Evolutionary conservation across 768 basidiomycete genomes (phyloP).

Genomic region (Myochromella boudieri): DNA sequence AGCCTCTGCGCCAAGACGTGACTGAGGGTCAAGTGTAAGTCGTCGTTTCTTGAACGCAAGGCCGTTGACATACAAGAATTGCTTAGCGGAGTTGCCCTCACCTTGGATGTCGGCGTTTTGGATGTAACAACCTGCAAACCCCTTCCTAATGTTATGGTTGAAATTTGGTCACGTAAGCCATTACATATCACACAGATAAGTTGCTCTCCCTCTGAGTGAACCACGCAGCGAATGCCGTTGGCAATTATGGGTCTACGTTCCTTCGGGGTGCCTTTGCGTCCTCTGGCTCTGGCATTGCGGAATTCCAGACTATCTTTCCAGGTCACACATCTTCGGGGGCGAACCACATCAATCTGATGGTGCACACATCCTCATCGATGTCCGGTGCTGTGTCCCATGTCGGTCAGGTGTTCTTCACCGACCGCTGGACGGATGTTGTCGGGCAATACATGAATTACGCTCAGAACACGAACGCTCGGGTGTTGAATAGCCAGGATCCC

Average conservation of each 20-base stretch:
- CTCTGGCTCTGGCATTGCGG: constrained; percentile 10
- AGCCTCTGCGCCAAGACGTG: constrained; percentile 22
- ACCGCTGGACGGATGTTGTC: constrained; percentile 23
- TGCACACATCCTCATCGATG: constrained; percentile 16
- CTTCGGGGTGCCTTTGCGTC: constrained; percentile 18
- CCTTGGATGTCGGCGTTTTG: constrained; percentile 37
- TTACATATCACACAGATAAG: no score
- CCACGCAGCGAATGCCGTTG: constrained; percentile 17
- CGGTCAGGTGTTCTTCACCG: constrained; percentile 20
- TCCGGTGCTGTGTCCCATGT: constrained; percentile 16
- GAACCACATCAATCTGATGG: constrained; percentile 20
- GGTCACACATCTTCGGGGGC: constrained; percentile 15
- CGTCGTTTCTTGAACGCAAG: neutral
- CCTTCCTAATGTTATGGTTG: constrained; percentile 36
- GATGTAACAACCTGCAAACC: constrained; percentile 41
- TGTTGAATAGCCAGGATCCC: constrained; percentile 24
- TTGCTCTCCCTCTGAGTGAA: neutral
- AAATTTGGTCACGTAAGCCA: constrained; percentile 21
- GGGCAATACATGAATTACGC: constrained; percentile 15
- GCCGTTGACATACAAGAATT: neutral
- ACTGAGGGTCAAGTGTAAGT: constrained; percentile 22
- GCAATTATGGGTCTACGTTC: constrained; percentile 18
- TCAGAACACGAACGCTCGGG: constrained; percentile 17
- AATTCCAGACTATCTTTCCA: constrained; percentile 21
- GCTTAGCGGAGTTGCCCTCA: constrained; percentile 32